phyloP scores from a whole-genome alignment of 257 asterid species.

The Sherardia arvensis region DNA sequence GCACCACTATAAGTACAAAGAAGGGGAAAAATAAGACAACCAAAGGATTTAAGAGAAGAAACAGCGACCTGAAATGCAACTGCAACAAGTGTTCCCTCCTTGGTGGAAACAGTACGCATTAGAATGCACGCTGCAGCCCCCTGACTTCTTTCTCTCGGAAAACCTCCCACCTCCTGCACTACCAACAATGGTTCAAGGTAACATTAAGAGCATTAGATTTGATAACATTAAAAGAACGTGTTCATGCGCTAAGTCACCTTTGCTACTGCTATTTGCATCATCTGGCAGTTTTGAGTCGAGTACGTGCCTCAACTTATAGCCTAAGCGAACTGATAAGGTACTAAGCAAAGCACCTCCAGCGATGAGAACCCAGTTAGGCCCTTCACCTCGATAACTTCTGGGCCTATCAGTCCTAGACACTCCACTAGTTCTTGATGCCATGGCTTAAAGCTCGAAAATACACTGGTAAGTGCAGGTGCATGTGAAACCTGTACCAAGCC shows the following conservation, averaged over 20 bases:
- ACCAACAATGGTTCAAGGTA: slow-evolving; percentile 16
- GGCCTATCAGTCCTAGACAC: slow-evolving; percentile 33
- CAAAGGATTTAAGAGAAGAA: neutral
- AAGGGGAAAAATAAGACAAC: neutral
- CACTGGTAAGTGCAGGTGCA: slow-evolving; percentile 20
- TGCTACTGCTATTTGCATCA: slow-evolving; percentile 26
- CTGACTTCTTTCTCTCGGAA: slow-evolving; percentile 34
- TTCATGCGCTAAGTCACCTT: slow-evolving; percentile 33
- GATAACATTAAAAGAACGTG: neutral
- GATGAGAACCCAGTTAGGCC: slow-evolving; percentile 74
- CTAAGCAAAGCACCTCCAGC: slow-evolving; percentile 79
- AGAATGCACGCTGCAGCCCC: slow-evolving; percentile 46
- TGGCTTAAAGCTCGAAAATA: slow-evolving; percentile 20
- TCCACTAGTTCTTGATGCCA: slow-evolving; percentile 49
- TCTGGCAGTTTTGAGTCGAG: slow-evolving; percentile 47
- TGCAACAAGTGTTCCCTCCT: slow-evolving; percentile 47
- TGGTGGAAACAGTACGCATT: slow-evolving; percentile 37
- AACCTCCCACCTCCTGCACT: slow-evolving; percentile 48
- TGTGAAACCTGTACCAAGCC: slow-evolving; percentile 12
- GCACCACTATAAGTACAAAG: neutral
- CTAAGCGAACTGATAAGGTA: slow-evolving; percentile 66
- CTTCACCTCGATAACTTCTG: slow-evolving; percentile 41
- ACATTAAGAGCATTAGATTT: slow-evolving; percentile 17
- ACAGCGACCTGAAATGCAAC: slow-evolving; percentile 36
- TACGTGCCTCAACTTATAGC: slow-evolving; percentile 73